Evolutionary conservation across 768 basidiomycete species (phyloP), one percentile per base, ranked within the genome.

Genomic region (Lentinula guzmanii): DNA sequence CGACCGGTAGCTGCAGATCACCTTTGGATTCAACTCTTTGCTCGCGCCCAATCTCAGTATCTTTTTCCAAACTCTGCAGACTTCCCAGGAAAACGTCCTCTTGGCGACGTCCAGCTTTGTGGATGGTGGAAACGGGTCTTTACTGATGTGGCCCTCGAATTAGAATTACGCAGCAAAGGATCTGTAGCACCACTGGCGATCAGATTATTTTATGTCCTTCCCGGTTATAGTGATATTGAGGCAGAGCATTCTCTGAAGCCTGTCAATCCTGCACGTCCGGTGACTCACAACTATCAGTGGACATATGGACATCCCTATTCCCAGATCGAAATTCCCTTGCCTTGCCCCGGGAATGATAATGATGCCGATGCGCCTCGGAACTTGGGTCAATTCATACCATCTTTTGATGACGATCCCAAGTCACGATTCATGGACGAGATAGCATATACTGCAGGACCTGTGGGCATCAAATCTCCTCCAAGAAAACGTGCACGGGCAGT

Each of bases 341-440:
- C 77, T 42, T 83, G 77, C 67, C 77, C 78, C 13, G 53, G 65
- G 41, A 70, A 68, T 48, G 65, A 65, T 37, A 18, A 16, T 46
- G 58, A 65, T 2, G 64, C 70, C 1, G 73, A 75, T 53, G 66
- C 64, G 45, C 57, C 65, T 65, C 71, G 68, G 33, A 81, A 83
- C 61, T 76, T 95, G 34, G 93, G 90, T 0, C 81, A 86, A 59
- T 82, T 83, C 56, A 88, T 99, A 21, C 97, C 97, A 1, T 88
- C 84, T 60, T 93, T 98, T 69, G 91, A 94, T n/a, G 97, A 99
- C 68, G 95, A 97, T 72, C 95, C 97, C 6, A 98, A 98, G 73
- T 86, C 91, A 60, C 84, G 97, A 16, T 98, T 98, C 71, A 74
- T 99, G 70, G 90, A 92, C 71, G 95, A 97, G 73, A 85, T 98